phyloP scores from a whole-genome alignment of 2,329 filamentous ascomycete species.

The Cladophialophora exuberans region DNA sequence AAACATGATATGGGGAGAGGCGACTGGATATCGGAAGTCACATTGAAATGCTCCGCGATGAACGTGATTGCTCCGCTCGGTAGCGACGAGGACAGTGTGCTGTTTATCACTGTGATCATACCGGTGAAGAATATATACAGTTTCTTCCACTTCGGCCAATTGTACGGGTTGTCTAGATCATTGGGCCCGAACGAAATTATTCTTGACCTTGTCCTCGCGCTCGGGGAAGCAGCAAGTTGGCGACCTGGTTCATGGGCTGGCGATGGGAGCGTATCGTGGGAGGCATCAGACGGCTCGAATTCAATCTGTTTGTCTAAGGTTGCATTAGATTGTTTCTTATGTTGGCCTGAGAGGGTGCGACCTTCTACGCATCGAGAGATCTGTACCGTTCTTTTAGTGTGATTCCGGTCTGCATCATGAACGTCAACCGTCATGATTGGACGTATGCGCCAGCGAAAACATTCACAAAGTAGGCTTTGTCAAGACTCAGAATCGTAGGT shows the following conservation, averaged over 20 bases:
- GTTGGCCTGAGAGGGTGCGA: background rate
- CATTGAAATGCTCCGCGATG: slow-evolving; percentile 39
- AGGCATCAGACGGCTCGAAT: slow-evolving; percentile 3
- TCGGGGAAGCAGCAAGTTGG: too few species aligned
- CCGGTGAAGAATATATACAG: slow-evolving; percentile 41
- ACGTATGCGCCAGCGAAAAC: too few species aligned
- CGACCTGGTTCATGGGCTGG: slow-evolving; percentile 6
- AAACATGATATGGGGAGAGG: slow-evolving; percentile 47
- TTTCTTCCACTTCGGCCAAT: slow-evolving; percentile 38
- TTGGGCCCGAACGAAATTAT: slow-evolving; percentile 29
- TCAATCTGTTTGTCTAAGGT: background rate
- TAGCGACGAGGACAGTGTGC: slow-evolving; percentile 43
- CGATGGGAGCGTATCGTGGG: slow-evolving; percentile 10
- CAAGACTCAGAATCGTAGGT: too few species aligned
- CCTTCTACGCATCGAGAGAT: background rate
- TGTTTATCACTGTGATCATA: slow-evolving; percentile 44
- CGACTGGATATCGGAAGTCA: slow-evolving; percentile 38
- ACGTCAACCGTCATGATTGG: too few species aligned
- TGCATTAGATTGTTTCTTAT: too few species aligned
- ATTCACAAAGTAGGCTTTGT: too few species aligned
- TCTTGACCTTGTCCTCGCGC: slow-evolving; percentile 12
- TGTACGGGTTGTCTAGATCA: slow-evolving; percentile 35
- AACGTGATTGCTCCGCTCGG: slow-evolving; percentile 44
- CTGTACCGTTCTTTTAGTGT: background rate
- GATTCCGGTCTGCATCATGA: too few species aligned